phyloP scores from a whole-genome alignment of 2,329 filamentous ascomycete genomes.

The Amylocarpus encephaloides region DNA sequence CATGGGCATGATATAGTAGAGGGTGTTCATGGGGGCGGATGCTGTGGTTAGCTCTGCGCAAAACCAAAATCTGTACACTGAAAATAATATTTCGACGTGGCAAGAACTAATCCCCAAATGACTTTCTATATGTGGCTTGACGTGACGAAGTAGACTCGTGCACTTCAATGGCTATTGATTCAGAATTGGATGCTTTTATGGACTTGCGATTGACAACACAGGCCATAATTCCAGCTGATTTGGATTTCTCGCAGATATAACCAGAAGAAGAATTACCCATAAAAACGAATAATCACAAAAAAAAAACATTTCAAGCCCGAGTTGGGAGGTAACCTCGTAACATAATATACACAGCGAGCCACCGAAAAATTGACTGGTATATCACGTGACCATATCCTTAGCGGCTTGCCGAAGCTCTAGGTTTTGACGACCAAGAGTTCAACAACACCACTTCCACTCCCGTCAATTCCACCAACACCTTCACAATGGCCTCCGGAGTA shows the following conservation, averaged over 20 bases:
- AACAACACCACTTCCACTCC: constrained; percentile 44
- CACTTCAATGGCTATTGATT: no score
- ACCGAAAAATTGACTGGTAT: no score
- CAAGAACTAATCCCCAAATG: background rate
- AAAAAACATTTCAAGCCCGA: no score
- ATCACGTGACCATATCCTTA: constrained; percentile 20
- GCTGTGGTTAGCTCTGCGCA: constrained; percentile 2
- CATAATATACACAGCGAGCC: no score
- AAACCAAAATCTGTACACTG: constrained; percentile 10
- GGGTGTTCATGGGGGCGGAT: constrained; percentile 2
- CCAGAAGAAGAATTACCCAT: no score
- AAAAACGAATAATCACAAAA: no score
- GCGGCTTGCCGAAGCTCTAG: constrained; percentile 13
- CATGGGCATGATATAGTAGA: constrained; percentile 2
- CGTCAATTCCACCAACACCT: constrained; percentile 40
- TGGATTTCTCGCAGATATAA: no score
- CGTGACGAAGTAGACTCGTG: no score
- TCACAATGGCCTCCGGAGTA: constrained; percentile 63
- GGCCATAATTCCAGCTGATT: no score
- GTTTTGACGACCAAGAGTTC: constrained; percentile 27
- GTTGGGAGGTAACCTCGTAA: no score
- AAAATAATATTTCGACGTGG: constrained; percentile 4
- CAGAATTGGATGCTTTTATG: no score
- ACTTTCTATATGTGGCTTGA: background rate
- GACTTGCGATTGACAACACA: no score